Evolutionary conservation across 345 rosid species (phyloP), one percentile per base, ranked within the genome.

Genomic region (Xanthoceras sorbifolium): DNA sequence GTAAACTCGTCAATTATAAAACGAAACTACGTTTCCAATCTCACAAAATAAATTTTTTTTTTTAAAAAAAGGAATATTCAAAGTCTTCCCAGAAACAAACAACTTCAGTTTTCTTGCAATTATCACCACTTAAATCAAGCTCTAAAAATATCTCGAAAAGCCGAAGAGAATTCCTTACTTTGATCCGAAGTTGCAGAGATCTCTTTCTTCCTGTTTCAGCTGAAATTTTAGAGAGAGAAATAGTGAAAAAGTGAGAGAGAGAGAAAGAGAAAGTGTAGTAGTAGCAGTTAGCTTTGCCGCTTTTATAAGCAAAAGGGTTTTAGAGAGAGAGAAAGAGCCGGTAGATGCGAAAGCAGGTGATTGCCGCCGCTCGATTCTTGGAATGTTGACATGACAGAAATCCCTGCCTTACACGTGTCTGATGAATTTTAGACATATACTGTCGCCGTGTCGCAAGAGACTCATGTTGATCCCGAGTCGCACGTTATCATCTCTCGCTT

Each of bases 111-210:
- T 38, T 23, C n/a, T 52, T 29, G 48, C 20, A 54, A 68, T 40
- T 42, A 67, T 40, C 40, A 64, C 55, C 54, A 15, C 66, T 29
- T 57, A 66, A 76, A 32, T 42, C 44, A 61, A 52, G 69, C n/a
- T 7, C 11, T 15, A 17, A 55, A 44, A 14, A 55, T 17, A 52
- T 15, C 3, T 52, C 28, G 23, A 22, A 61, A 52, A 46, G n/a
- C 68, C 65, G n/a, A 50, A 68, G 55, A 64, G 54, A 76, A 84
- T 88, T 85, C 93, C 86, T 90, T 90, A 34, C 93, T 87, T 84
- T n/a, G 20, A 63, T 78, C 5, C 25, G 67, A 80, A 86, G 84
- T 48, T 66, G 34, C 29, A 67, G 76, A 90, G 88, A 86, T 90
- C 87, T 82, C 91, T 88, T 85, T 46, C 89, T 82, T 90, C 85